Evolutionary conservation across 345 rosid genomes (phyloP), one percentile per base, ranked within the genome.

Genomic region (Arabis hirsuta): DNA sequence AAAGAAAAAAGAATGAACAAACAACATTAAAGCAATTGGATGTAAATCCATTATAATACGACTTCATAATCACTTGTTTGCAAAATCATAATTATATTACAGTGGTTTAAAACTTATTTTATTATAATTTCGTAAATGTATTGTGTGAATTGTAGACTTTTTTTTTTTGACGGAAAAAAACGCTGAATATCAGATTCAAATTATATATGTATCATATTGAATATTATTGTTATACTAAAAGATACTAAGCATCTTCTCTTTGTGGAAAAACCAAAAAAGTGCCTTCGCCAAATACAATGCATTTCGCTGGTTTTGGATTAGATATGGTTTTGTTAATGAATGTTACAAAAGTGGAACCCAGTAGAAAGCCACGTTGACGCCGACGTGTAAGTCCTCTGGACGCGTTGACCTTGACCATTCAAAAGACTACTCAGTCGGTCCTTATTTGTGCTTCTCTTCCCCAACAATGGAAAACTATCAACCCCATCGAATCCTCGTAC

Each of bases 331-430:
- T 63, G 55, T 54, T 31, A 52, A 52, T 54, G 64, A 10, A 29
- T 64, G 56, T 22, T 44, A 34, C 9, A 12, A 73, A 36, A 7
- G 46, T 67, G 62, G 57, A 69, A 24, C 69, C 52, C n/a, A 62
- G 2, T 26, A 1, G 1, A 62, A 54, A 62, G 74, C 52, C 65
- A 76, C 47, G 69, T 69, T 76, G 74, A 69, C 74, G 74, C 71
- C 74, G 74, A 75, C 79, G 45, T 75, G 79, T 55, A 69, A 63
- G 53, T 76, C 70, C 70, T 69, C 3, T 62, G 59, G 45, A 55
- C 9, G 27, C 65, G 74, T 76, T 76, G 79, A 76, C 79, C 74
- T 61, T 62, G 79, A 69, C 79, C 73, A 60, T 67, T 74, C 67
- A 73, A 12, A 65, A 31, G 72, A 65, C 39, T 26, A 29, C 29